phyloP scores from a whole-genome alignment of 1,284 basidiomycete species.

The Trametes versicolor region DNA sequence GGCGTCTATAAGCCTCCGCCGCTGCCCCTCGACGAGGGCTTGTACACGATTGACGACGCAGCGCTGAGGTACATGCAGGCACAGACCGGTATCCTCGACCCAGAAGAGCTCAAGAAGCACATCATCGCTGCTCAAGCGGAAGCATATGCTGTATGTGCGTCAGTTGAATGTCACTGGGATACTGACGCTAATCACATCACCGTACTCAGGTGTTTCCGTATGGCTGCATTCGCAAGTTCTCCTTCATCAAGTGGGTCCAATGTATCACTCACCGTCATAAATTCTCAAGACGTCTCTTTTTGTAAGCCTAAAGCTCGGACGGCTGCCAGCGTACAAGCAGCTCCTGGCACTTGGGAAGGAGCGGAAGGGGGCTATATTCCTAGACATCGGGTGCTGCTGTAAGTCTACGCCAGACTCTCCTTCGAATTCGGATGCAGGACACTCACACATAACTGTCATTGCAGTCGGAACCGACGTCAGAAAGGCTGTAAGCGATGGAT shows the following conservation, averaged over 20 bases:
- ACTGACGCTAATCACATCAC: background rate
- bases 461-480: constrained; percentile 55
- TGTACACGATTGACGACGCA: constrained; percentile 38
- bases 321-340: constrained; percentile 52
- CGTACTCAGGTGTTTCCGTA: constrained; percentile 27
- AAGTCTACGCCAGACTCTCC: constrained; percentile 26
- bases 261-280: background rate
- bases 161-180: background rate
- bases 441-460: background rate
- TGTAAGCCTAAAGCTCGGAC: constrained; percentile 45
- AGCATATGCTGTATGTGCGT: constrained; percentile 23
- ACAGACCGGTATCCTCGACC: constrained; percentile 52
- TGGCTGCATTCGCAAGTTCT: constrained; percentile 30
- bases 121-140: constrained; percentile 53
- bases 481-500: constrained; percentile 52
- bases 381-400: constrained; percentile 62
- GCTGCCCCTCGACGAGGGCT: constrained; percentile 29
- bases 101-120: constrained; percentile 54
- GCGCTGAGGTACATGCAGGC: constrained; percentile 51
- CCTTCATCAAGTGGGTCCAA: constrained; percentile 27
- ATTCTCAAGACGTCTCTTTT: background rate
- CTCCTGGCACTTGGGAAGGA: constrained; percentile 50
- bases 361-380: constrained; percentile 53
- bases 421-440: background rate
- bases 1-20: background rate